A percentile compares a stretch with the other conserved stretches of the same genome.
Conservation (phyloP, 2,329 filamentous ascomycete species). For the Diplocarpon rosae region DNA sequence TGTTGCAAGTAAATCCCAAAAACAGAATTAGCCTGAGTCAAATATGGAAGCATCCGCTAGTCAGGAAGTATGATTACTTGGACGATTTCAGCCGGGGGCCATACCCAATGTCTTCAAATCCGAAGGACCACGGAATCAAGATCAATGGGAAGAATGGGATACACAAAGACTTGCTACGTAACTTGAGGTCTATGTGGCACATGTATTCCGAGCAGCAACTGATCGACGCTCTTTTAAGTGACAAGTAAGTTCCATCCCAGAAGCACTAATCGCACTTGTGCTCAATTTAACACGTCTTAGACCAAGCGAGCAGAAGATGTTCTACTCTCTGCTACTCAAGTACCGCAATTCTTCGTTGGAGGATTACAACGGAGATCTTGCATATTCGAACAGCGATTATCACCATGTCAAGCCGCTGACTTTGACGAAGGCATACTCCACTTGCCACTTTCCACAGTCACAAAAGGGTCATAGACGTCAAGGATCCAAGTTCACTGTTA, state of each 20-base stretch:
- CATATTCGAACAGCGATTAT: constrained; percentile 84
- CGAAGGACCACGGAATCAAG: constrained; percentile 51
- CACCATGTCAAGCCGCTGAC: constrained; percentile 59
- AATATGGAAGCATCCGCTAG: constrained; percentile 80
- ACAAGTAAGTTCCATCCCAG: constrained; percentile 39
- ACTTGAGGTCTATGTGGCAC: constrained; percentile 87
- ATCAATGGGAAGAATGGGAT: constrained; percentile 55
- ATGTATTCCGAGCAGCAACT: constrained; percentile 65
- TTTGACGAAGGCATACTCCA: constrained; percentile 50
- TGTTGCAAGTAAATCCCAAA: constrained; percentile 69
- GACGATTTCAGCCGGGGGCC: constrained; percentile 39
- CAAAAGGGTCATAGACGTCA: constrained; percentile 40
- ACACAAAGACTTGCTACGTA: constrained; percentile 70
- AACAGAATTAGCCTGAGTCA: constrained; percentile 67
- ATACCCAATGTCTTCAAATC: constrained; percentile 41
- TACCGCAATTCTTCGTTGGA: constrained; percentile 79
- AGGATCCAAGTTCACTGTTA: constrained; percentile 53
- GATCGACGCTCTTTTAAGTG: constrained; percentile 52
- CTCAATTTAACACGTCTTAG: constrained; percentile 32
- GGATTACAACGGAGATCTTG: constrained; percentile 70
- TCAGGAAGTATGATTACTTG: constrained; percentile 71
- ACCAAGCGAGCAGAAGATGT: constrained; percentile 82
- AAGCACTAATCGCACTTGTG: background rate
- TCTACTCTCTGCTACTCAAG: constrained; percentile 74
- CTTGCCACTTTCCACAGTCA: constrained; percentile 44